A percentile compares a stretch with the other conserved stretches of the same genome.
phyloP scores from a whole-genome alignment of 1,284 basidiomycete genomes.

The Clitocybe nebularis region DNA sequence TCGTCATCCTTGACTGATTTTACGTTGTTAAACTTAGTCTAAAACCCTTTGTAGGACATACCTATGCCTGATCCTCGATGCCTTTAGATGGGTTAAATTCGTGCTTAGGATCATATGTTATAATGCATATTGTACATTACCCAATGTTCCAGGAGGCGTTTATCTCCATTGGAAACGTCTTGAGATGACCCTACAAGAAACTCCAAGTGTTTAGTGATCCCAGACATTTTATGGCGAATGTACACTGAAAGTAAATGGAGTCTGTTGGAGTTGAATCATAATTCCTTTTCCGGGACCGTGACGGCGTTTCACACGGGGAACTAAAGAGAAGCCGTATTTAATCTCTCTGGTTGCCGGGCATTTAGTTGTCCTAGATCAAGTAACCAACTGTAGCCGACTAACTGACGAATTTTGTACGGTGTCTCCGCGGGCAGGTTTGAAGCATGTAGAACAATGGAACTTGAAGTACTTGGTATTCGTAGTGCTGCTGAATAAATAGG shows the following conservation, averaged over 20 bases:
- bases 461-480: no score
- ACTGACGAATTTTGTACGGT: no score
- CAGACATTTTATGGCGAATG: slow-evolving; percentile 14
- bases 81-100: not conserved
- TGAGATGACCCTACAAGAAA: slow-evolving; percentile 22
- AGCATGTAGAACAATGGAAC: no score
- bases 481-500: no score
- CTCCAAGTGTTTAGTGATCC: slow-evolving; percentile 20
- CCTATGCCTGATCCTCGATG: not conserved
- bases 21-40: not conserved
- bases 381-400: no score
- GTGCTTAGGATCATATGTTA: not conserved
- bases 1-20: slow-evolving; percentile 2
- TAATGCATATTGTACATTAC: slow-evolving; percentile 15
- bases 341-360: not conserved
- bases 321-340: not conserved
- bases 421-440: no score
- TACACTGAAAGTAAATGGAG: not conserved
- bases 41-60: not conserved
- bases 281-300: not conserved
- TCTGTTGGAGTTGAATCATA: not conserved
- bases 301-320: no score
- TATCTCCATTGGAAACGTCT: slow-evolving; percentile 19
- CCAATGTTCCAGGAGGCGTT: slow-evolving; percentile 23
- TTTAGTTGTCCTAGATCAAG: not conserved